Conservation (phyloP, 306 rosid species). For the Vicia faba region DNA sequence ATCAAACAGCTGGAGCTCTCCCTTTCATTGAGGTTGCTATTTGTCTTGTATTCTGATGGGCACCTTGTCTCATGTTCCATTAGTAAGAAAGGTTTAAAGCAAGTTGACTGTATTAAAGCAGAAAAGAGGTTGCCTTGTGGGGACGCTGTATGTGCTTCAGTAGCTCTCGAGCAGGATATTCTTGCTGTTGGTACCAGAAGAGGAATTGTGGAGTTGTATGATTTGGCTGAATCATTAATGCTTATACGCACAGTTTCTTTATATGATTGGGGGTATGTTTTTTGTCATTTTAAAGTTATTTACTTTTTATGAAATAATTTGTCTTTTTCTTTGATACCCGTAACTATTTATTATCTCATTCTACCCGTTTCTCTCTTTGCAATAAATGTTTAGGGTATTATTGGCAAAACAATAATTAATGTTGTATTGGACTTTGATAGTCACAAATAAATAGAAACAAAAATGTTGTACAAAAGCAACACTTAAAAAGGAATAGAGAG, state of each 20-base stretch:
- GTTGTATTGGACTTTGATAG: too few species aligned
- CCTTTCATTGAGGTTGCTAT: constrained; percentile 71
- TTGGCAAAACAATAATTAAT: too few species aligned
- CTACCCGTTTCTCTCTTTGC: too few species aligned
- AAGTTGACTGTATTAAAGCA: constrained; percentile 74
- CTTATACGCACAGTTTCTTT: constrained; percentile 77
- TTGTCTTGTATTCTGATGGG: constrained; percentile 87
- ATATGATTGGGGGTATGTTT: constrained; percentile 95
- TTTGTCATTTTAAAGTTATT: not conserved
- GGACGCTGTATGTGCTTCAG: constrained; percentile 89
- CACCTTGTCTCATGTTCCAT: constrained; percentile 77
- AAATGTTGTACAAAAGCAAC: too few species aligned
- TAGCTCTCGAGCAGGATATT: constrained; percentile 80
- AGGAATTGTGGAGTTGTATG: constrained; percentile 88
- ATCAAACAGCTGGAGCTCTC: constrained; percentile 84
- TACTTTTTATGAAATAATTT: too few species aligned
- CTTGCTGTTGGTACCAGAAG: constrained; percentile 95
- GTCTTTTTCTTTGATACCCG: too few species aligned
- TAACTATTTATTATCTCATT: too few species aligned
- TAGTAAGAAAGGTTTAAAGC: constrained; percentile 92
- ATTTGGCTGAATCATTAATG: constrained; percentile 71
- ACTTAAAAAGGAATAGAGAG: too few species aligned
- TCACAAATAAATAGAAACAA: too few species aligned
- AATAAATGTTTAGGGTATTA: too few species aligned
- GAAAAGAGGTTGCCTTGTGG: constrained; percentile 69